Evolutionary conservation across 768 basidiomycete genomes (phyloP), one percentile per base, ranked within the genome.

Genomic region (Suillus occidentalis): DNA sequence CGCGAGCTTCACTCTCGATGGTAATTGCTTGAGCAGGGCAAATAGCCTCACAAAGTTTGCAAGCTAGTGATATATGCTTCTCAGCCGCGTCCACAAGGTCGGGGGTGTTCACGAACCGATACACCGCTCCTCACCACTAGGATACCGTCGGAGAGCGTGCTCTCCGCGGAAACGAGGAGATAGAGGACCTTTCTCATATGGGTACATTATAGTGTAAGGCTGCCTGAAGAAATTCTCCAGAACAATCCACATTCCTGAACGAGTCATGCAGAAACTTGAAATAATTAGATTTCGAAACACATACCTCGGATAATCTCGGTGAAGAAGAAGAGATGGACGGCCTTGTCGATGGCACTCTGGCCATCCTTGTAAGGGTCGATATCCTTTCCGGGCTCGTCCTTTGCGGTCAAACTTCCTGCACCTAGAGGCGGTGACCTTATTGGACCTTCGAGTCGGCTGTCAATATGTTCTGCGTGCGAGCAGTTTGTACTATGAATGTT

Each of bases 1-100:
- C 82, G 68, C 97, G 90, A 63, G 95, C 89, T 79, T 99, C 97
- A 66, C 95, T 97, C 80, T 99, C 97, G 70, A 99, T 99, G 31
- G 97, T 99, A 75, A 99, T 99, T 36, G 97, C 97, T 76, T 98
- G 97, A 34, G 97, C 97, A 40, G 97, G 97, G 76, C 97, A 99
- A 72, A 99, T 99, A 45, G 97, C 97, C 78, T 99, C 97, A 73
- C 97, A 99, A 25, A 99, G 87, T 79, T 99, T 99, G 82, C 97
- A 99, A 36, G 97, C 97, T 98, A 70, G 53, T 28, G 31, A 28
- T 61, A 28, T 49, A 49, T 61, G 47, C 34, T 42, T 60, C 25
- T 60, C 8, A 60, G 56, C 10, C 20, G n/a, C 39, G 12, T 6
- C 69, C 42, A 75, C 62, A 57, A 8, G 42, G 18, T 39, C n/a